phyloP scores from a whole-genome alignment of 2,329 filamentous ascomycete genomes.

The Cryphonectria carpinicola region DNA sequence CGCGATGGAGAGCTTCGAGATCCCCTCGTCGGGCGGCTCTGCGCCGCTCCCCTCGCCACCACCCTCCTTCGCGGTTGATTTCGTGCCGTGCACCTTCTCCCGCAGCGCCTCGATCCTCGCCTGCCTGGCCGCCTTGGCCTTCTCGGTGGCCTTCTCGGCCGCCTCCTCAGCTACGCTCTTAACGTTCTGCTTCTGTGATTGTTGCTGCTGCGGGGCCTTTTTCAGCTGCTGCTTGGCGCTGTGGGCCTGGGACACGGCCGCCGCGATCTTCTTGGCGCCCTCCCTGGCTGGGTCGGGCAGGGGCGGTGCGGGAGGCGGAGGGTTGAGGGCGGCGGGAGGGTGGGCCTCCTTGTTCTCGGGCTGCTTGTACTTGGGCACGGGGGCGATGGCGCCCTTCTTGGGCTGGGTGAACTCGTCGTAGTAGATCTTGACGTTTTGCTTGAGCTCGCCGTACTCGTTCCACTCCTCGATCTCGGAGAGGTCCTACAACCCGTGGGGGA shows the following conservation, averaged over 20 bases:
- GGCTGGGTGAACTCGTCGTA: conserved; percentile 66
- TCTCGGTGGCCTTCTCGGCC: conserved; percentile 67
- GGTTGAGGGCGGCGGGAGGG: conserved; percentile 33
- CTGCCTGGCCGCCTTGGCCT: conserved; percentile 66
- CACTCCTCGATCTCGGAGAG: conserved; percentile 95
- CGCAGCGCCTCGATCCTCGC: conserved; percentile 57
- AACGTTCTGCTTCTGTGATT: conserved; percentile 46
- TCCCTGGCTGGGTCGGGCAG: conserved; percentile 30
- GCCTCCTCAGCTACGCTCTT: conserved; percentile 67
- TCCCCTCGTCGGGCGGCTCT: conserved; percentile 26
- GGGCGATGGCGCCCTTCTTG: conserved; percentile 56
- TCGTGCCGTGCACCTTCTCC: conserved; percentile 56
- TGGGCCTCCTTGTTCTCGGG: conserved; percentile 41
- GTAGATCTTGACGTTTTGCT: conserved; percentile 76
- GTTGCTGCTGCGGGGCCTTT: background rate
- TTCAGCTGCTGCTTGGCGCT: conserved; percentile 35
- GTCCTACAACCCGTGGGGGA: conserved; percentile 60
- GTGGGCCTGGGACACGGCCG: conserved; percentile 29
- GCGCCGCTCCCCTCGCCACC: conserved; percentile 26
- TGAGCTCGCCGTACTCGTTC: conserved; percentile 98
- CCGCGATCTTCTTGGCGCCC: conserved; percentile 29
- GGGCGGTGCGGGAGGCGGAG: conserved; percentile 33
- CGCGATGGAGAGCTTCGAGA: conserved; percentile 25
- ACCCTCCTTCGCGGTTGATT: conserved; percentile 36
- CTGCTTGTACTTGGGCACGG: conserved; percentile 42